A percentile compares a stretch with the other conserved stretches of the same genome.
Conservation (phyloP, 805 yeast species). For the Yarrowia sp. region DNA sequence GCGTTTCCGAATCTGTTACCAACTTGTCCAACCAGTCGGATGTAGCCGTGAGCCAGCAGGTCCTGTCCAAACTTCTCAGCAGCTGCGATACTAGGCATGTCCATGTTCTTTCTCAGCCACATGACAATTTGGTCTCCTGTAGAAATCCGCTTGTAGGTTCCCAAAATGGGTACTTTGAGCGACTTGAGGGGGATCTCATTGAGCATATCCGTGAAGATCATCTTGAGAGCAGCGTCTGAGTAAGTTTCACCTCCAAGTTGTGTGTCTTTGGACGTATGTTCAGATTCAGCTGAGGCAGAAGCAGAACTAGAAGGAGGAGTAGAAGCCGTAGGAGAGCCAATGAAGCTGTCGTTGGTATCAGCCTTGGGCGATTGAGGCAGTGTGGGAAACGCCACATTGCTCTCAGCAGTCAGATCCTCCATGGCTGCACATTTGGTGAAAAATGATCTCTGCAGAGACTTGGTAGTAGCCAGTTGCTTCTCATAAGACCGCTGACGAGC, state of each 20-base stretch:
- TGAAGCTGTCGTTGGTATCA: neutral
- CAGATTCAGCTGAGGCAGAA: neutral
- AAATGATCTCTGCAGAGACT: conserved; percentile 55
- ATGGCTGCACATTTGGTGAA: conserved; percentile 67
- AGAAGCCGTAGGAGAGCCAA: neutral
- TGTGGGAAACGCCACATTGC: conserved; percentile 20
- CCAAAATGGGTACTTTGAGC: conserved; percentile 65
- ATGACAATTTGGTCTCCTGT: conserved; percentile 60
- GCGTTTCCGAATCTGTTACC: conserved; percentile 60
- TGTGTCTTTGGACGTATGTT: neutral
- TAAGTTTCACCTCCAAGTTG: conserved; percentile 38
- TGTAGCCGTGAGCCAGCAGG: conserved; percentile 57
- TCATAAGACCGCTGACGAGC: conserved; percentile 52
- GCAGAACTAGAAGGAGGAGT: neutral
- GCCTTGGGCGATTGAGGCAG: conserved; percentile 22
- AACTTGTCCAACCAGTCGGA: conserved; percentile 61
- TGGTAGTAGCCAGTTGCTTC: conserved; percentile 46
- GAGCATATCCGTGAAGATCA: conserved; percentile 43
- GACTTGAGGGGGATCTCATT: conserved; percentile 51
- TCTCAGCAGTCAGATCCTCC: conserved; percentile 47
- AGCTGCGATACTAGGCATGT: conserved; percentile 51
- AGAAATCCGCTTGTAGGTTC: conserved; percentile 60
- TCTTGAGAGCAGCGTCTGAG: conserved; percentile 42
- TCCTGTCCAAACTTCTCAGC: conserved; percentile 79
- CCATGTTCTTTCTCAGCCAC: conserved; percentile 55